A percentile compares a stretch with the other conserved stretches of the same genome.
Evolutionary conservation across 1,284 basidiomycete species (phyloP).

Genomic region (Taiwanofungus camphoratus): DNA sequence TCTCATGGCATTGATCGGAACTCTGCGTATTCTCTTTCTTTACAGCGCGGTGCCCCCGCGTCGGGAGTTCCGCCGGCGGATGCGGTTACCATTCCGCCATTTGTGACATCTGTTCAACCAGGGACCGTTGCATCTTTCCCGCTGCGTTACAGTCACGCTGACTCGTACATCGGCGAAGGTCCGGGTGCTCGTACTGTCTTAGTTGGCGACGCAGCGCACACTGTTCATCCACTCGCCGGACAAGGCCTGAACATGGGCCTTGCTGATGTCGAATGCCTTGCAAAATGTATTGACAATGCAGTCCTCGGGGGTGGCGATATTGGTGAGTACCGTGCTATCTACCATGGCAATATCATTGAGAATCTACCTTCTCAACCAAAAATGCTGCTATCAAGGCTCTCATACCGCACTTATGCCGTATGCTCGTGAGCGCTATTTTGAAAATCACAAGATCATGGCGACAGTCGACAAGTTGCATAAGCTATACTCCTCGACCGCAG

Average conservation of each 20-base stretch:
- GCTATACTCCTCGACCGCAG: conserved; percentile 64
- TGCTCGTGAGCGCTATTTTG: conserved; percentile 73
- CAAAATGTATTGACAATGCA: conserved; percentile 54
- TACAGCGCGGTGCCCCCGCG: conserved; percentile 18
- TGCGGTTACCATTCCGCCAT: conserved; percentile 66
- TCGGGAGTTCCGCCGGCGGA: conserved; percentile 59
- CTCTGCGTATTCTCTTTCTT: conserved; percentile 55
- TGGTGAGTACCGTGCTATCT: conserved; percentile 41
- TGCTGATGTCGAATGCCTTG: conserved; percentile 74
- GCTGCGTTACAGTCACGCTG: conserved; percentile 82
- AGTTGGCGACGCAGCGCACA: conserved; percentile 95
- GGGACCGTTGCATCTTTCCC: conserved; percentile 90
- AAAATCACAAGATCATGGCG: conserved; percentile 81
- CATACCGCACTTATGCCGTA: conserved; percentile 74
- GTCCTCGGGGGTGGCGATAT: conserved; percentile 70
- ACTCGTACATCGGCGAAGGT: conserved; percentile 78
- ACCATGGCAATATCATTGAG: background rate
- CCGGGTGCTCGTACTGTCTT: conserved; percentile 72
- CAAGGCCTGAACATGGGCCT: conserved; percentile 95
- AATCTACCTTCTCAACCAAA: conserved; percentile 1
- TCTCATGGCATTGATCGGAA: conserved; percentile 57
- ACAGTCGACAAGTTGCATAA: conserved; percentile 87
- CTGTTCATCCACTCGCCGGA: conserved; percentile 94
- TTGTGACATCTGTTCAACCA: conserved; percentile 67
- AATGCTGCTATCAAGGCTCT: too few relatives aligned